Evolutionary conservation across 495 filamentous ascomycete genomes (phyloP).

Genomic region (Penicillium robsamsonii): DNA sequence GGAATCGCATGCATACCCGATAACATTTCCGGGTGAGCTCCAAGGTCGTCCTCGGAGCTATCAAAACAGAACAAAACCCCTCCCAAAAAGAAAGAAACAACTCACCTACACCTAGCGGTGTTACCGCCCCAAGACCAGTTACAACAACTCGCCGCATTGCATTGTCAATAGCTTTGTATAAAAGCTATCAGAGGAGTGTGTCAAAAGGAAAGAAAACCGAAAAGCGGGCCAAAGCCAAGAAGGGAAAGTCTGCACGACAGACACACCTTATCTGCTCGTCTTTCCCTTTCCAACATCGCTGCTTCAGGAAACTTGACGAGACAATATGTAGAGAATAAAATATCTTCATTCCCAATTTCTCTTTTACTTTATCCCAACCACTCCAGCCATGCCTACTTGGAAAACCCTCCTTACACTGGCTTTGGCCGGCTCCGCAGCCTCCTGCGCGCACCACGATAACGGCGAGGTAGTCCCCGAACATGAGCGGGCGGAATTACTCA

Average conservation of each 20-base stretch:
- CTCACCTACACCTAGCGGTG: conserved; percentile 80
- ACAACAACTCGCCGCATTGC: conserved; percentile 92
- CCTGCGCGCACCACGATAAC: conserved; percentile 41
- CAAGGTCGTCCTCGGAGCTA: neutral
- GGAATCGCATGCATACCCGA: neutral
- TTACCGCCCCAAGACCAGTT: conserved; percentile 89
- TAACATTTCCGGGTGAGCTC: neutral
- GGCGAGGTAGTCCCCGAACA: conserved; percentile 41
- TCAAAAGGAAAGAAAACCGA: conserved; percentile 13
- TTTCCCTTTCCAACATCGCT: conserved; percentile 26
- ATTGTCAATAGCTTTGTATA: conserved; percentile 27
- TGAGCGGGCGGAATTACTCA: conserved; percentile 45
- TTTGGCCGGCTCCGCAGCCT: conserved; percentile 33
- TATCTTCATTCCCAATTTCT: conserved; percentile 19
- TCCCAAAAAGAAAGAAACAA: neutral
- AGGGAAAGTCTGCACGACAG: conserved; percentile 49
- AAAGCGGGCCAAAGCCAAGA: conserved; percentile 29
- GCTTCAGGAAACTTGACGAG: conserved; percentile 18
- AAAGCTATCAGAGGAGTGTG: conserved; percentile 12
- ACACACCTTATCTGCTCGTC: conserved; percentile 23
- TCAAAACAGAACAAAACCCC: neutral
- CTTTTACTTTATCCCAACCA: conserved; percentile 11
- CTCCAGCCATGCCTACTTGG: conserved; percentile 21
- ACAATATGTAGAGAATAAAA: conserved; percentile 6
- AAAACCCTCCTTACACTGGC: conserved; percentile 39